A percentile compares a stretch with the other conserved stretches of the same genome.
phyloP scores from a whole-genome alignment of 345 rosid species.

The Citrus maxima region DNA sequence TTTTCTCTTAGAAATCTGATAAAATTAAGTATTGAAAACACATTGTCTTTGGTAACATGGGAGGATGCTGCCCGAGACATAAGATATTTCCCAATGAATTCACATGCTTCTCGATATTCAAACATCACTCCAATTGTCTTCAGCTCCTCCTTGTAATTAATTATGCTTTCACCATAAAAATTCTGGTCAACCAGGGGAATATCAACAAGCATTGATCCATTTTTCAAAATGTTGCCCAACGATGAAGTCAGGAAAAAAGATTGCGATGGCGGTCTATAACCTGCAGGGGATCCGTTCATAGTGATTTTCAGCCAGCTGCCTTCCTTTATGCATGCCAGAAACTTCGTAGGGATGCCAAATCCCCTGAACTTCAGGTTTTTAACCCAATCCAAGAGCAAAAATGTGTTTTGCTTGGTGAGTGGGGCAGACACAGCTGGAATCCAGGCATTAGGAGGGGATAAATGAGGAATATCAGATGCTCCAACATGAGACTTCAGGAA shows the following conservation, averaged over 20 bases:
- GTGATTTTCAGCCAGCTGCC: constrained; percentile 65
- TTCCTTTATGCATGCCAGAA: constrained; percentile 42
- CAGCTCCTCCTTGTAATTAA: constrained; percentile 38
- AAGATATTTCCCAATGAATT: constrained; percentile 49
- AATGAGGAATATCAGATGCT: constrained; percentile 49
- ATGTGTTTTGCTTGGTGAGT: constrained; percentile 48
- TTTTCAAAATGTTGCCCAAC: constrained; percentile 59
- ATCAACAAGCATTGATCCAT: constrained; percentile 48
- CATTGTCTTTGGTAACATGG: constrained; percentile 30
- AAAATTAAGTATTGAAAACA: constrained; percentile 49
- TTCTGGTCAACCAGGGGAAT: constrained; percentile 57
- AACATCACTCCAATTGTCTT: constrained; percentile 59
- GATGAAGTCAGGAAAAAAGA: constrained; percentile 49
- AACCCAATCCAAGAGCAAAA: constrained; percentile 62
- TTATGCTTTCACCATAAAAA: constrained; percentile 48
- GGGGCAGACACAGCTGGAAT: constrained; percentile 48
- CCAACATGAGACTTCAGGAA: constrained; percentile 32
- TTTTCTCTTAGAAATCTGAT: constrained; percentile 43
- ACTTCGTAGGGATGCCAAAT: constrained; percentile 30
- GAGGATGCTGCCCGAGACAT: constrained; percentile 44
- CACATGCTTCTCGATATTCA: constrained; percentile 50
- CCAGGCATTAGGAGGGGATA: constrained; percentile 50
- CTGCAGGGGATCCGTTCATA: constrained; percentile 34
- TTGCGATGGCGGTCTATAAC: constrained; percentile 52
- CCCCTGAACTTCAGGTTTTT: constrained; percentile 6